Base-by-base conservation (phyloP, 306 rosid species). In the Ceratonia siliqua region DNA sequence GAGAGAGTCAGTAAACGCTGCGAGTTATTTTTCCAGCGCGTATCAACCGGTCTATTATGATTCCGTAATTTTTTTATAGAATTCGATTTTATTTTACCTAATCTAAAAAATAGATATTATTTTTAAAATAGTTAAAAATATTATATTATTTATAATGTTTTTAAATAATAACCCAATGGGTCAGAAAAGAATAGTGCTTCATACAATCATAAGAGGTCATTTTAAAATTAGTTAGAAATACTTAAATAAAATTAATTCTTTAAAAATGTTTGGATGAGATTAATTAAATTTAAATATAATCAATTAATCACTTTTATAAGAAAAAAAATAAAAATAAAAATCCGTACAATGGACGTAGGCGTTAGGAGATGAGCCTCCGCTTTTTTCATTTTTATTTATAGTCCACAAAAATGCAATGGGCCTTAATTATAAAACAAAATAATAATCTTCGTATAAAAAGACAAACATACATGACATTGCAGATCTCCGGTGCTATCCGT, bases 391-490 rank as follows among this genome's bases (percentile, higher is more conserved):
- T 28, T 21, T 30, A 62, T 41, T 67, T 28, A 21, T 15, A 49
- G 38, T 27, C 38, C 35, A 70, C 15, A 32, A 32, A 20, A 45
- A 58, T 27, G 43, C 39, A 59, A 43, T 32, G 30, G 13, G 54
- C 52, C 43, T 45, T 18, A 75, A 59, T 15, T 2, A 68, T 17
- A 4, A 30, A 24, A 7, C 8, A 73, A 15, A 27, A 42, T 6
- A 43, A 64, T 1, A 53, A 59, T 30, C 14, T 39, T 42, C 8
- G 13, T 45, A 59, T 45, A 50, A 70, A 25, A 46, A 68, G 73
- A 76, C 22, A 39, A 66, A 68, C 84, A 75, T 90, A 94, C 98
- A 75, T 75, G 83, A 70, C 78, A 84, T 72, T 70, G 89, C 59
- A 89, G 74, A 78, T 90, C 92, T 50, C 75, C 82, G 12, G 39